phyloP scores from a whole-genome alignment of 306 rosid genomes.

The Sechiopsis laciniata region DNA sequence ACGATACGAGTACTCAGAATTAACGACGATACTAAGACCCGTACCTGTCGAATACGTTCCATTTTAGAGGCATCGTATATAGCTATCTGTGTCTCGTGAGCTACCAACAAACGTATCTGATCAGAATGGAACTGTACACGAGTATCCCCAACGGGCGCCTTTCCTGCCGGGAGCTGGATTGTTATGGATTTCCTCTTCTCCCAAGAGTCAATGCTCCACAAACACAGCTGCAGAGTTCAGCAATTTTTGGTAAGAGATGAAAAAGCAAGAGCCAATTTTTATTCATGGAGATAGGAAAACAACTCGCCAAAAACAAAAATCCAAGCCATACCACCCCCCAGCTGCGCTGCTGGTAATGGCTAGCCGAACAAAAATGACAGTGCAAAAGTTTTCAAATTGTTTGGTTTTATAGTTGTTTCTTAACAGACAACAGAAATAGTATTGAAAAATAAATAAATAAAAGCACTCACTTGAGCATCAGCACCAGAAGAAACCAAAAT shows the following conservation, averaged over 20 bases:
- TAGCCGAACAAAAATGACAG: not conserved
- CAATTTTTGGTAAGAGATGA: conserved; percentile 1
- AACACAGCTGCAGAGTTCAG: conserved; percentile 55
- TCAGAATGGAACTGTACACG: conserved; percentile 74
- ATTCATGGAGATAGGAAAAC: not conserved
- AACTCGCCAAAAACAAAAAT: not conserved
- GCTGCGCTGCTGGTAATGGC: not conserved
- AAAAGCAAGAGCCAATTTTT: conserved; percentile 12
- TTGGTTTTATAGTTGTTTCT: not conserved
- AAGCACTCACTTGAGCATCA: conserved; percentile 67
- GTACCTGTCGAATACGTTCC: conserved; percentile 80
- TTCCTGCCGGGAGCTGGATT: conserved; percentile 60
- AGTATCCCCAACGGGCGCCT: conserved; percentile 65
- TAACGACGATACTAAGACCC: conserved; percentile 10
- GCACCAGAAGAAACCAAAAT: conserved; percentile 77
- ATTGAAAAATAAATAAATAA: conserved; percentile 2
- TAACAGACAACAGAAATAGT: not conserved
- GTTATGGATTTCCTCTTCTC: conserved; percentile 74
- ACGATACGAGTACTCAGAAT: not conserved
- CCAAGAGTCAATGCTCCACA: conserved; percentile 91
- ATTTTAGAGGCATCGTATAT: conserved; percentile 81
- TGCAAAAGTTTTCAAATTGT: not conserved
- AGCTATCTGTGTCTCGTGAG: conserved; percentile 77
- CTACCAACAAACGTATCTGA: conserved; percentile 65
- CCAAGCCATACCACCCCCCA: not conserved